Percentiles rank a stretch among this genome's conserved stretches.
Conservation (phyloP, 331 rosid genomes). For the Dryas integrifolia region DNA sequence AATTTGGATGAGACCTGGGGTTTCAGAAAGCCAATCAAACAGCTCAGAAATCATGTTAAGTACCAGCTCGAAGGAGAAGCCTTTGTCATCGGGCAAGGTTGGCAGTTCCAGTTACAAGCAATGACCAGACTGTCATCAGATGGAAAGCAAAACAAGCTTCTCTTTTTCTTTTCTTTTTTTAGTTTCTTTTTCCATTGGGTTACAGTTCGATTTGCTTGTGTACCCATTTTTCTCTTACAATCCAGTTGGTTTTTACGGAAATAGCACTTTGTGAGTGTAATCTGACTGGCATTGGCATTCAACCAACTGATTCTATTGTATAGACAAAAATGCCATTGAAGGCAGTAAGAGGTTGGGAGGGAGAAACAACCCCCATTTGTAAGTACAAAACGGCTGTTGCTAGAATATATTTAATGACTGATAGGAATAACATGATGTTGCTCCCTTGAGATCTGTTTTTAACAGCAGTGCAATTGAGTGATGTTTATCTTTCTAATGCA, state of each 20-base stretch:
- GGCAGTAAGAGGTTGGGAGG: constrained; percentile 55
- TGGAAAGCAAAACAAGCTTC: constrained; percentile 31
- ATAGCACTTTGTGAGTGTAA: constrained; percentile 6
- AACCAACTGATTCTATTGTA: constrained; percentile 59
- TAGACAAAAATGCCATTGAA: constrained; percentile 56
- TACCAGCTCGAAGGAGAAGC: constrained; percentile 66
- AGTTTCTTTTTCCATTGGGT: not conserved
- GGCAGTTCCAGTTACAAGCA: constrained; percentile 54
- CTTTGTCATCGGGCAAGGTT: constrained; percentile 48
- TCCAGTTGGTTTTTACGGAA: constrained; percentile 50
- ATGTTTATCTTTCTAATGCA: constrained; percentile 13
- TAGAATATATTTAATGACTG: constrained; percentile 42
- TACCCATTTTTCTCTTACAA: constrained; percentile 29
- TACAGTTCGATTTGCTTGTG: constrained; percentile 25
- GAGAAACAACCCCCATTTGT: constrained; percentile 46
- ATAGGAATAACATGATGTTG: constrained; percentile 55
- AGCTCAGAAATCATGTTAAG: constrained; percentile 47
- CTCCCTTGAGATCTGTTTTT: constrained; percentile 35
- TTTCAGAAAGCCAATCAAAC: constrained; percentile 56
- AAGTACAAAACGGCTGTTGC: constrained; percentile 54
- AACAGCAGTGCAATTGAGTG: constrained; percentile 25
- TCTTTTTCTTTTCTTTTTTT: constrained; percentile 3
- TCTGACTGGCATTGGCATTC: constrained; percentile 23
- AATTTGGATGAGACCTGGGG: constrained; percentile 80
- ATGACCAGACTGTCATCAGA: constrained; percentile 37